Percentiles rank a stretch among this genome's conserved stretches.
phyloP scores from a whole-genome alignment of 352 stramenopile genomes.

The Pythium vanterpoolii region DNA sequence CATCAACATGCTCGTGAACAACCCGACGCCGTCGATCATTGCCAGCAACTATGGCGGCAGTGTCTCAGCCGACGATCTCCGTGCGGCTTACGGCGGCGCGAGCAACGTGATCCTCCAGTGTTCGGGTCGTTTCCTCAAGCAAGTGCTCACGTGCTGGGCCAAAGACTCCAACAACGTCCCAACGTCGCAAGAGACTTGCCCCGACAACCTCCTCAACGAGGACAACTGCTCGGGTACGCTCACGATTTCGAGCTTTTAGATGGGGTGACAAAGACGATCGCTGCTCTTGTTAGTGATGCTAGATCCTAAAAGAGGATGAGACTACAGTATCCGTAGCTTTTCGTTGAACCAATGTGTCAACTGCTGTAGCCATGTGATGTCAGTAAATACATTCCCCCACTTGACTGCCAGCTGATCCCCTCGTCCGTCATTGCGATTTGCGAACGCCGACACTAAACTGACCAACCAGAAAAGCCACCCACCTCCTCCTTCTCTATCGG shows the following conservation, averaged over 20 bases:
- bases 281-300: not conserved
- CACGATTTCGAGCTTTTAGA: constrained; percentile 42
- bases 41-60: constrained; percentile 46
- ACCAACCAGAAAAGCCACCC: not conserved
- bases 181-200: constrained; percentile 38
- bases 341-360: not conserved
- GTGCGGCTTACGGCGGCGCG: constrained; percentile 18
- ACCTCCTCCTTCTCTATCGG: too few relatives aligned
- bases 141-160: constrained; percentile 72
- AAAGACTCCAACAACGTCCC: constrained; percentile 54
- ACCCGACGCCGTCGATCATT: constrained; percentile 51
- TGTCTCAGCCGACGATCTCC: constrained; percentile 37
- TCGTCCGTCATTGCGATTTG: not conserved
- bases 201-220: constrained; percentile 53
- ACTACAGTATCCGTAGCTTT: not conserved
- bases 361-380: constrained; percentile 6
- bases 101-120: constrained; percentile 34
- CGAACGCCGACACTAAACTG: too few relatives aligned
- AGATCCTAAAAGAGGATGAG: not conserved
- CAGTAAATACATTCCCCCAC: not conserved
- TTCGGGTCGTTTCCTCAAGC: constrained; percentile 32
- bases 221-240: constrained; percentile 57
- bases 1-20: constrained; percentile 59
- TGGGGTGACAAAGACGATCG: not conserved
- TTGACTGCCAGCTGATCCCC: constrained; percentile 6